phyloP scores from a whole-genome alignment of 768 basidiomycete genomes.

The Rhizopogon sp. region DNA sequence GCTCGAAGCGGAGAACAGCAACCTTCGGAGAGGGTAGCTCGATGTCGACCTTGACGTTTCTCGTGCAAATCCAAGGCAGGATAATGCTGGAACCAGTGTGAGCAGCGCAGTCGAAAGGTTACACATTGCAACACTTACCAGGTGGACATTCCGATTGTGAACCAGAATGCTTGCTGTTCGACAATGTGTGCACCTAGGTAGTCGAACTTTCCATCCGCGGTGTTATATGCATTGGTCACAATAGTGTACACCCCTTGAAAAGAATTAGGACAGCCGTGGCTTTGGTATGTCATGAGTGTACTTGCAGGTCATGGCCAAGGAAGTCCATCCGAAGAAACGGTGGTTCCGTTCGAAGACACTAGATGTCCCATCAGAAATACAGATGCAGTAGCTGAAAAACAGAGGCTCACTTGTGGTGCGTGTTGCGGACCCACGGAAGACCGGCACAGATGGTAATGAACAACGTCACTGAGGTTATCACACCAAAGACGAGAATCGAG shows the following conservation, averaged over 20 bases:
- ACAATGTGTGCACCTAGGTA: conserved; percentile 48
- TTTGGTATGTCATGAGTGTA: background rate
- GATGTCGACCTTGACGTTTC: conserved; percentile 69
- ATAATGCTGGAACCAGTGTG: conserved; percentile 41
- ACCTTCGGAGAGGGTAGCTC: conserved; percentile 81
- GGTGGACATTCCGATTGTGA: conserved; percentile 64
- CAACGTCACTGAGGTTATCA: conserved; percentile 52
- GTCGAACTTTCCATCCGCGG: conserved; percentile 51
- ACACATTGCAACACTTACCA: conserved; percentile 42
- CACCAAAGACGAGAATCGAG: conserved; percentile 56
- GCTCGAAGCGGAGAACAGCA: conserved; percentile 71
- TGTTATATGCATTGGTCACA: conserved; percentile 58
- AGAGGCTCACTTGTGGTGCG: conserved; percentile 66
- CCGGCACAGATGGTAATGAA: conserved; percentile 59
- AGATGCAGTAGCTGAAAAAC: background rate
- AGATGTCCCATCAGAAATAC: background rate
- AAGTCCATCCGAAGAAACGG: conserved; percentile 72
- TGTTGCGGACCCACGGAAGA: conserved; percentile 77
- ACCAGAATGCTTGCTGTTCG: conserved; percentile 76
- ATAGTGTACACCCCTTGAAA: conserved; percentile 63
- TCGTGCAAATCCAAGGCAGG: conserved; percentile 72
- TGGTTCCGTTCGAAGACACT: conserved; percentile 80
- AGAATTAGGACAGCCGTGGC: background rate
- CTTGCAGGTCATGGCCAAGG: conserved; percentile 46
- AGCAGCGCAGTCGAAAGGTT: conserved; percentile 2